phyloP scores from a whole-genome alignment of 2,329 filamentous ascomycete genomes.

The Monascus ruber region DNA sequence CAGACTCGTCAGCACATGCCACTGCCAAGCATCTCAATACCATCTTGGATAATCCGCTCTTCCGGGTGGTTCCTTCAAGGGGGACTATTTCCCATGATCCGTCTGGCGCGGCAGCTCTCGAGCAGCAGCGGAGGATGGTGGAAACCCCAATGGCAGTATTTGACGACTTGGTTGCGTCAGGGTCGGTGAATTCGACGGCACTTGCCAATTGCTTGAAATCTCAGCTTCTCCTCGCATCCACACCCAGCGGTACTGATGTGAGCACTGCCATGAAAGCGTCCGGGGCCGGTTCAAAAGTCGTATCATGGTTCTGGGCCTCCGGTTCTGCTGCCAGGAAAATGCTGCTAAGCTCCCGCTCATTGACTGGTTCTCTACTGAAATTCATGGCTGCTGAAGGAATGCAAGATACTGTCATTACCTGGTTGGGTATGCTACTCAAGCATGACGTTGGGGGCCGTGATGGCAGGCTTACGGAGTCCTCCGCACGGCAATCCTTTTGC shows the following conservation, averaged over 20 bases:
- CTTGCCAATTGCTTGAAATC: slow-evolving; percentile 20
- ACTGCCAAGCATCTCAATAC: slow-evolving; percentile 27
- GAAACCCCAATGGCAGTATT: slow-evolving; percentile 25
- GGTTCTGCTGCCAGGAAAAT: slow-evolving; percentile 15
- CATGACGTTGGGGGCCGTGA: slow-evolving; percentile 15
- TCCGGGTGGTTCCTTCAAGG: slow-evolving; percentile 25
- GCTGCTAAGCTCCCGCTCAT: slow-evolving; percentile 18
- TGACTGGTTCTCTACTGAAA: slow-evolving; percentile 19
- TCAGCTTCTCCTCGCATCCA: slow-evolving; percentile 20
- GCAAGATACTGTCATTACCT: slow-evolving; percentile 21
- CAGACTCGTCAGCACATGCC: slow-evolving; percentile 19
- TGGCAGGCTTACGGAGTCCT: slow-evolving; percentile 11
- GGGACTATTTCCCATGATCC: slow-evolving; percentile 5
- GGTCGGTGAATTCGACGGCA: slow-evolving; percentile 15
- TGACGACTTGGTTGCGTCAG: slow-evolving; percentile 29
- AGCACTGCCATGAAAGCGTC: slow-evolving; percentile 22
- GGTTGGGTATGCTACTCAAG: slow-evolving; percentile 21
- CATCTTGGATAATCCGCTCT: slow-evolving; percentile 32
- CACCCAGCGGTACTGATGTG: slow-evolving; percentile 8
- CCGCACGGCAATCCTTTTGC: slow-evolving; percentile 12
- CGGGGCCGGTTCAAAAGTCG: slow-evolving; percentile 21
- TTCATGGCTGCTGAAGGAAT: slow-evolving; percentile 30
- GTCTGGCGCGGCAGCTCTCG: slow-evolving; percentile 4
- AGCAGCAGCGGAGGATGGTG: slow-evolving; percentile 10
- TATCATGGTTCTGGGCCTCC: slow-evolving; percentile 32